These are phyloP conservation scores for Crucihimalaya himalaica DNA, from an alignment of 345 rosid genomes.

Conservation along the genomic window DNA sequence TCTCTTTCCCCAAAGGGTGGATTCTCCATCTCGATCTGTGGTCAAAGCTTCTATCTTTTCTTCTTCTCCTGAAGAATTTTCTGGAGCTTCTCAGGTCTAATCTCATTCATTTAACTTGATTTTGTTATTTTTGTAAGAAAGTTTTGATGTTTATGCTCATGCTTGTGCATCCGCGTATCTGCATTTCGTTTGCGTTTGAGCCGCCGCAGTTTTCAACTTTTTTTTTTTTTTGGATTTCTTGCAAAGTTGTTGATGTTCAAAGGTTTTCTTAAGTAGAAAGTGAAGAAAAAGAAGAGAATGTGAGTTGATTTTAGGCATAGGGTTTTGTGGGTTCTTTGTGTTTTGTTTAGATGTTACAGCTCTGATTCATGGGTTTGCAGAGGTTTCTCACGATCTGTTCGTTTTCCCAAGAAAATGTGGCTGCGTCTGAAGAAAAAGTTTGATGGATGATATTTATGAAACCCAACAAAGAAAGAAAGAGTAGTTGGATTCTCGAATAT, in stretches of 20 bases:
- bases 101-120: neutral
- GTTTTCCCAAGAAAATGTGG: constrained; percentile 22
- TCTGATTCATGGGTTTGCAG: constrained; percentile 22
- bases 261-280: neutral
- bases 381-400: constrained; percentile 35
- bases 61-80: constrained; percentile 5
- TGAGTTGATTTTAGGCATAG: neutral
- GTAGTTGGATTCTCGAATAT: constrained; percentile 27
- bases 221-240: neutral
- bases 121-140: neutral
- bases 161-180: constrained; percentile 18
- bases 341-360: constrained; percentile 1
- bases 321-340: constrained; percentile 28
- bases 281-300: constrained; percentile 3
- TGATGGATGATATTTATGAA: neutral
- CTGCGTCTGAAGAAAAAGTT: neutral
- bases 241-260: neutral
- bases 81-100: constrained; percentile 32
- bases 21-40: constrained; percentile 41
- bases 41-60: constrained; percentile 33
- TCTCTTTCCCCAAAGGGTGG: constrained; percentile 39
- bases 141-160: constrained; percentile 7
- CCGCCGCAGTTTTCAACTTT: neutral
- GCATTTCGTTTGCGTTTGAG: constrained; percentile 25
- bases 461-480: constrained; percentile 9